Conservation (phyloP, 1,284 basidiomycete species). For the Trametes sp. region DNA sequence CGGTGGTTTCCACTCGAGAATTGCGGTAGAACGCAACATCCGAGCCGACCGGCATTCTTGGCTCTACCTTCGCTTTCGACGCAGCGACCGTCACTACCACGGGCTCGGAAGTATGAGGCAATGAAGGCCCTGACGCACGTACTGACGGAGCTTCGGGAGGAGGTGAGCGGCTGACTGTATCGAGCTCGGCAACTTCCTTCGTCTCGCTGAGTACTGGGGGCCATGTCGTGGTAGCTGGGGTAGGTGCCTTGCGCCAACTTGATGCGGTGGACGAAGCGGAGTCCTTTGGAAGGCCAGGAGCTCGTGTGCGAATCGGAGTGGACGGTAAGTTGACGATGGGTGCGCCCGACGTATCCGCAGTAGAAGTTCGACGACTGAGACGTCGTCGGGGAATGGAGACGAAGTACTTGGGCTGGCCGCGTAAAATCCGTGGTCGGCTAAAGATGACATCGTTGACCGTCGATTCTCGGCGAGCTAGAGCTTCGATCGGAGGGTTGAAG, state of each 20-base stretch:
- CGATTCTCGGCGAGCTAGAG: slow-evolving; percentile 66
- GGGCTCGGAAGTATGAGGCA: slow-evolving; percentile 36
- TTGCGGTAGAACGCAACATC: slow-evolving; percentile 77
- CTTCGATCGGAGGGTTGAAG: slow-evolving; percentile 78
- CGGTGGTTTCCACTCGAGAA: slow-evolving; percentile 55
- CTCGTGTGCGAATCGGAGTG: slow-evolving; percentile 38
- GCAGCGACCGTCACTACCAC: slow-evolving; percentile 40
- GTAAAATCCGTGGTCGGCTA: slow-evolving; percentile 50
- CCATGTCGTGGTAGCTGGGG: slow-evolving; percentile 27
- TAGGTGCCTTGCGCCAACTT: slow-evolving; percentile 58
- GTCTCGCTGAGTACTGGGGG: slow-evolving; percentile 19
- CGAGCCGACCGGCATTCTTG: slow-evolving; percentile 71
- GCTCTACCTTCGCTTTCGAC: slow-evolving; percentile 47
- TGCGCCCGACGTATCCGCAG: slow-evolving; percentile 3
- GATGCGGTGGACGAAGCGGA: slow-evolving; percentile 49
- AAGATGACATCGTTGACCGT: slow-evolving; percentile 79
- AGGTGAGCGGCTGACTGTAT: slow-evolving; percentile 67
- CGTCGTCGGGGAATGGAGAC: slow-evolving; percentile 60
- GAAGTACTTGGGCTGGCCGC: slow-evolving; percentile 56
- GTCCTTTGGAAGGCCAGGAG: slow-evolving; percentile 43
- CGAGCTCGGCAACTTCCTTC: slow-evolving; percentile 39
- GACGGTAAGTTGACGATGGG: slow-evolving; percentile 54
- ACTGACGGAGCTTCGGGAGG: slow-evolving; percentile 53
- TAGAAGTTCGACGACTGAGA: slow-evolving; percentile 13
- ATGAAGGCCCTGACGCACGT: slow-evolving; percentile 21